Conservation (phyloP, 345 rosid genomes). For the Brassica incana region DNA sequence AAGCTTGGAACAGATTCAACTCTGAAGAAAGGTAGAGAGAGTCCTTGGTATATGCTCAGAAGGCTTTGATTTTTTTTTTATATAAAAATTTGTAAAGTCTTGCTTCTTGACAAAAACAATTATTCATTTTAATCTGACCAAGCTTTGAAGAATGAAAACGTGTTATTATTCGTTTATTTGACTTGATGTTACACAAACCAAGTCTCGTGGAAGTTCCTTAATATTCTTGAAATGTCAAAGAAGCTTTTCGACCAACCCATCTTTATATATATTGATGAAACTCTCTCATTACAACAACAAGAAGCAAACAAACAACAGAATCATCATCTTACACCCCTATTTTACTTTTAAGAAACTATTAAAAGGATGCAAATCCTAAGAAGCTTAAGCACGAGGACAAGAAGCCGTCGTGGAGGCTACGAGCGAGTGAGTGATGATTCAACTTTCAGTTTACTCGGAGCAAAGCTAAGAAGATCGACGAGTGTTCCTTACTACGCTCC, state of each 20-base stretch:
- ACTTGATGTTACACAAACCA: conserved; percentile 3
- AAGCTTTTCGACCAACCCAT: conserved; percentile 3
- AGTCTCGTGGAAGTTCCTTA: conserved; percentile 22
- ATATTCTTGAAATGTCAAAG: conserved; percentile 28
- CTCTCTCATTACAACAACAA: conserved; percentile 20
- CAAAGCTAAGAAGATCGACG: conserved; percentile 34
- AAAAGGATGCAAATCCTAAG: conserved; percentile 49
- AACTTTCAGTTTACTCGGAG: conserved; percentile 35
- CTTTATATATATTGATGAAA: conserved; percentile 19
- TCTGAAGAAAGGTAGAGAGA: conserved; percentile 75
- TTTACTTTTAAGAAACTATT: neutral
- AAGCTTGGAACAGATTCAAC: conserved; percentile 94
- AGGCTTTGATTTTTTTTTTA: neutral
- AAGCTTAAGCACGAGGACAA: conserved; percentile 57
- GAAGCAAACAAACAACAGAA: neutral
- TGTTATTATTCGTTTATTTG: conserved; percentile 12
- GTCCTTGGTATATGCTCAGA: neutral
- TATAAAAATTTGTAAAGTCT: neutral
- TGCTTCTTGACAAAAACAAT: neutral
- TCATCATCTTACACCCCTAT: neutral
- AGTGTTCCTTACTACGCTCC: conserved; percentile 42
- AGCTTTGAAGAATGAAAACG: conserved; percentile 18
- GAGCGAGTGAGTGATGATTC: conserved; percentile 51
- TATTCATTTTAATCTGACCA: neutral
- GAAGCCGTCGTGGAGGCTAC: conserved; percentile 48